Base-by-base conservation (phyloP, 202 grass and related monocot species). In the Tripidium arundinaceum region DNA sequence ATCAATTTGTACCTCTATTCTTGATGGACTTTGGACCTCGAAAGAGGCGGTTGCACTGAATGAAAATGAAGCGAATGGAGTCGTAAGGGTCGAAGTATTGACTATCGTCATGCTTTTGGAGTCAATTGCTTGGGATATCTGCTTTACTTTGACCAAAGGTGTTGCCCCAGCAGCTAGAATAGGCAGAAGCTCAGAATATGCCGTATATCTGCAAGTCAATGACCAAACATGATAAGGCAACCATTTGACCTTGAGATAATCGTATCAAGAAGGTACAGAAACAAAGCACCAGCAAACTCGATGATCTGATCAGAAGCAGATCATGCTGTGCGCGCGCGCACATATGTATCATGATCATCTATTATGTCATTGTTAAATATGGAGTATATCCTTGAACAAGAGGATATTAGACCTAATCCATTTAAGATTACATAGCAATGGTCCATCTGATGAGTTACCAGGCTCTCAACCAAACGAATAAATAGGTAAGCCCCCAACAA, bases 21-120 rank as follows among this genome's bases (percentile, higher is more conserved):
- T 93, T 43, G 92, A 89, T 68, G 95, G 79, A 72, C 81, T 98
- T 82, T 66, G 81, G 55, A 89, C 79, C 76, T 93, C 95, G 58
- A 98, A 98, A 52, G 92, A 91, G 76, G 95, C 92, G 61, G 92
- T 83, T 69, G 92, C 95, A 7, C 92, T 91, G 79, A 98, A 94
- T 47, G 95, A 94, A 83, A 93, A 94, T 1, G 86, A 90, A 33
- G 92, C 90, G 19, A 91, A 87, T 10, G 95, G 95, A 58, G 79
- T 93, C 2, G 86, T 84, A 58, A 98, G 80, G 54, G 92, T 98
- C 10, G 89, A 86, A 24, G 89, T 79, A 84, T 98, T 98, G 47
- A 91, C 79, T 66, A 98, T 91, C 1, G 68, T 90, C 88, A 86
- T 59, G 71, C 41, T 84, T 71, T 86, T 91, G 2, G 75, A 80